A percentile compares a stretch with the other conserved stretches of the same genome.
These are phyloP conservation scores for Aureobasidium namibiae DNA, from an alignment of 2,329 filamentous ascomycete species.

Conservation along the genomic window DNA sequence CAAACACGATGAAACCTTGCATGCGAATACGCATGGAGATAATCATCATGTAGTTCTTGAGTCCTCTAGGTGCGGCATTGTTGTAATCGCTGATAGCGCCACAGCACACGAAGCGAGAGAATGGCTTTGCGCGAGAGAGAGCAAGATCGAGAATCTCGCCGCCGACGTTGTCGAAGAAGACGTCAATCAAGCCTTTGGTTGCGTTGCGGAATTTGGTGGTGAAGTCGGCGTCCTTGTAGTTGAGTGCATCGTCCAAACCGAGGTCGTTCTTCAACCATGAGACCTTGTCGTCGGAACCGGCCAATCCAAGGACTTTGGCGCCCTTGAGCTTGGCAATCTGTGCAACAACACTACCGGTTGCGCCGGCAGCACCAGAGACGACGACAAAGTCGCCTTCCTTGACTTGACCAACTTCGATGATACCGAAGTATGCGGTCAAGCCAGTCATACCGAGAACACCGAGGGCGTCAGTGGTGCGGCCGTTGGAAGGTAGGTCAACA, in stretches of 20 bases:
- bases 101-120: constrained; percentile 61
- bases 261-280: constrained; percentile 51
- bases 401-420: constrained; percentile 59
- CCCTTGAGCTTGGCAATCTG: constrained; percentile 72
- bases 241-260: constrained; percentile 59
- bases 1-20: constrained; percentile 67
- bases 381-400: constrained; percentile 66
- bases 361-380: constrained; percentile 68
- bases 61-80: constrained; percentile 50
- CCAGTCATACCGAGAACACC: constrained; percentile 52
- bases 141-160: constrained; percentile 60
- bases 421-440: constrained; percentile 68
- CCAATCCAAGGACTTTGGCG: constrained; percentile 55
- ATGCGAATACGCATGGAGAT: constrained; percentile 50
- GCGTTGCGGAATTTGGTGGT: constrained; percentile 41
- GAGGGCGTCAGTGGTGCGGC: constrained; percentile 21
- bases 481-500: constrained; percentile 16
- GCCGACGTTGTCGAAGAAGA: constrained; percentile 64
- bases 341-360: constrained; percentile 66
- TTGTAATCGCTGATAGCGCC: constrained; percentile 58
- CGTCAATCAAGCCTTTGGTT: constrained; percentile 30
- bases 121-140: constrained; percentile 51
- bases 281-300: constrained; percentile 60
- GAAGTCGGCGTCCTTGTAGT: constrained; percentile 61
- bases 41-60: constrained; percentile 47